Conservation (phyloP, 1,284 basidiomycete species). For the Somion occarium region DNA sequence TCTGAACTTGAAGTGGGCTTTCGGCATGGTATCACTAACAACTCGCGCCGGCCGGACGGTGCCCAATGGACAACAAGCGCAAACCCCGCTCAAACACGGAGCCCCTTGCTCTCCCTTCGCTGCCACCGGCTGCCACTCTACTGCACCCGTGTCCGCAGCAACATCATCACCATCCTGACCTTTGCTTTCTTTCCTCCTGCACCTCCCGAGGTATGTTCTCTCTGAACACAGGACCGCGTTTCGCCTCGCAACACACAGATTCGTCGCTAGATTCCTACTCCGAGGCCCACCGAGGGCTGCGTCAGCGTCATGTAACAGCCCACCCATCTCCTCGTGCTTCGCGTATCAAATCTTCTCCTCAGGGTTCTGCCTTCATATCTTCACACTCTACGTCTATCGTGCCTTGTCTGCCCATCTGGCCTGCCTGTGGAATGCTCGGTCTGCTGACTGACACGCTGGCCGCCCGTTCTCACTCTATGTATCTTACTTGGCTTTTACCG, state of each 20-base stretch:
- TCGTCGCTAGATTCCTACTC: neutral
- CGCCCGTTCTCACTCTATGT: constrained; percentile 1
- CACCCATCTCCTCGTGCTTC: constrained; percentile 12
- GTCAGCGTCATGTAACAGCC: neutral
- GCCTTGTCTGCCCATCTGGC: constrained; percentile 14
- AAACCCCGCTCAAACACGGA: constrained; percentile 25
- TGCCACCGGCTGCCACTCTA: constrained; percentile 19
- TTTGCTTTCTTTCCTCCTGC: neutral
- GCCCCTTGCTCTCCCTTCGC: constrained; percentile 16
- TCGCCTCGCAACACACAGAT: neutral
- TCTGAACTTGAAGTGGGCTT: constrained; percentile 15
- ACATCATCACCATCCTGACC: constrained; percentile 1
- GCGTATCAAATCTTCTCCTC: constrained; percentile 18
- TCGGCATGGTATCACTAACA: constrained; percentile 10
- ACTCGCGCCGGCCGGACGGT: constrained; percentile 16
- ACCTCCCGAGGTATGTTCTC: neutral
- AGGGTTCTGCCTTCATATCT: constrained; percentile 4
- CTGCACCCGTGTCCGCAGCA: constrained; percentile 24
- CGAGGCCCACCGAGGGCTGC: neutral
- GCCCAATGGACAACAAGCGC: constrained; percentile 25
- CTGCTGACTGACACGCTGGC: constrained; percentile 18
- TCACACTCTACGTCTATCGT: constrained; percentile 19
- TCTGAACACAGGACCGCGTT: neutral
- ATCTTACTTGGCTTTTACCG: neutral
- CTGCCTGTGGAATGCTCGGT: constrained; percentile 15